Evolutionary conservation across 176 grass and related monocot genomes (phyloP), one percentile per base, ranked within the genome.

Genomic region (Zoysia pacifica): DNA sequence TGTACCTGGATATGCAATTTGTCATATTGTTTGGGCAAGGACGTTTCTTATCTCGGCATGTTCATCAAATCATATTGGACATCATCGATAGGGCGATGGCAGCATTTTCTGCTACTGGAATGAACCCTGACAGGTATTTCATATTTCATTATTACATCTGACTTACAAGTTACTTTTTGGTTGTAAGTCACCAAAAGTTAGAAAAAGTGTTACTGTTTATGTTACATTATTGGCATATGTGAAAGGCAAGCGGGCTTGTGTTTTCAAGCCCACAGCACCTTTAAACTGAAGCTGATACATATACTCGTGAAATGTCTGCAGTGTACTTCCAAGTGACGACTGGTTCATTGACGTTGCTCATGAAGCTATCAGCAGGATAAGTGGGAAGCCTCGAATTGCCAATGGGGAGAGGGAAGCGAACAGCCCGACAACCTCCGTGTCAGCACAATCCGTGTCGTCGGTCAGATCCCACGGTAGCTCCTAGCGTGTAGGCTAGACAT

Each of bases 1-100:
- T 98, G 84, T 94, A 93, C 62, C 82, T 98, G 86, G 95, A 98
- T 79, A 99, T 99, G 96, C 92, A 91, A 86, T 99, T 99, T 65
- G 90, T 99, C 16, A 89, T 99, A 35, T 75, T 92, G 76, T 98
- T 91, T 15, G 90, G 88, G 66, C 96, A 89, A 93, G 92, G 90
- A 44, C 87, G 92, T 58, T 94, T 94, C 79, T 87, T 98, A 67
- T 94, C 90, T 44, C 83, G 96, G 41, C 87, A 93, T 69, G 92
- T 94, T 2, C 89, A 94, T 86, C 88, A 88, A 65, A 88, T 93
- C 78, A 94, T 98, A 79, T 52, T 87, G 42, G 76, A 86, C 4
- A 89, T 93, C 53, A 95, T 95, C 42, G 88, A 93, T 48, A 94
- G 92, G 77, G 92, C 76, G 36, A 92, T 98, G 79, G 75, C 86